phyloP scores from a whole-genome alignment of 2,329 filamentous ascomycete genomes.

The Diaporthe batatas region DNA sequence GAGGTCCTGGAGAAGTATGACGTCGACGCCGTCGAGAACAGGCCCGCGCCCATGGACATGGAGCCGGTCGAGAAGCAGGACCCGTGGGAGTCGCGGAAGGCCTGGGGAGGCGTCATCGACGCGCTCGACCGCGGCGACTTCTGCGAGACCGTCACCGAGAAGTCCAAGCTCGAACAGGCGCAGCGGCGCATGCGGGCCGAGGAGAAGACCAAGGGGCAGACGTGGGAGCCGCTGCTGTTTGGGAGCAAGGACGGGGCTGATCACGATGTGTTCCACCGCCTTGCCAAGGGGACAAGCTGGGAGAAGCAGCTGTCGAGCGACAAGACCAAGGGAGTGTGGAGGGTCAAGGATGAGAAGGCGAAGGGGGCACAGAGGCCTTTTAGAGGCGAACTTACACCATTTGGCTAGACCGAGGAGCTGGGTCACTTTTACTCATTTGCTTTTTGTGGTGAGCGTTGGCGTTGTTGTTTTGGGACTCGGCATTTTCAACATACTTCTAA shows the following conservation, averaged over 20 bases:
- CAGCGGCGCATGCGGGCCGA: constrained; percentile 80
- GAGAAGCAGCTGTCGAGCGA: constrained; percentile 48
- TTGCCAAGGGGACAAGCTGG: constrained; percentile 49
- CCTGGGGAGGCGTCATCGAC: constrained; percentile 82
- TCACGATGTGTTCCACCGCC: constrained; percentile 50
- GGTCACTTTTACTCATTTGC: not conserved
- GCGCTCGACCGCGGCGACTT: constrained; percentile 82
- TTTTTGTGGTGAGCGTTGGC: constrained; percentile 43
- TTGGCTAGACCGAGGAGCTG: constrained; percentile 43
- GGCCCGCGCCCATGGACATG: constrained; percentile 52
- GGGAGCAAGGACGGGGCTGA: constrained; percentile 46
- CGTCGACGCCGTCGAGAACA: constrained; percentile 52
- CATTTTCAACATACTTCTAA: not conserved
- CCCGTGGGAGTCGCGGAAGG: constrained; percentile 81
- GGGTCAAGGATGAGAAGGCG: constrained; percentile 48
- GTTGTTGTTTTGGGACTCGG: constrained; percentile 35
- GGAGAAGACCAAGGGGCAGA: constrained; percentile 67
- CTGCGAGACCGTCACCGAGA: constrained; percentile 77
- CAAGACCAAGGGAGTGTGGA: constrained; percentile 57
- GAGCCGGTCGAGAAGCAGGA: constrained; percentile 77
- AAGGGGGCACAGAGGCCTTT: constrained; percentile 50
- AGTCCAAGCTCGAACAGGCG: constrained; percentile 84
- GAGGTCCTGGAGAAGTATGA: constrained; percentile 53
- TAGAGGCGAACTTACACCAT: constrained; percentile 51
- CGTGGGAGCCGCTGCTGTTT: constrained; percentile 59